A percentile compares a stretch with the other conserved stretches of the same genome.
Conservation (phyloP, 345 rosid species). For the Carallia pectinifolia region DNA sequence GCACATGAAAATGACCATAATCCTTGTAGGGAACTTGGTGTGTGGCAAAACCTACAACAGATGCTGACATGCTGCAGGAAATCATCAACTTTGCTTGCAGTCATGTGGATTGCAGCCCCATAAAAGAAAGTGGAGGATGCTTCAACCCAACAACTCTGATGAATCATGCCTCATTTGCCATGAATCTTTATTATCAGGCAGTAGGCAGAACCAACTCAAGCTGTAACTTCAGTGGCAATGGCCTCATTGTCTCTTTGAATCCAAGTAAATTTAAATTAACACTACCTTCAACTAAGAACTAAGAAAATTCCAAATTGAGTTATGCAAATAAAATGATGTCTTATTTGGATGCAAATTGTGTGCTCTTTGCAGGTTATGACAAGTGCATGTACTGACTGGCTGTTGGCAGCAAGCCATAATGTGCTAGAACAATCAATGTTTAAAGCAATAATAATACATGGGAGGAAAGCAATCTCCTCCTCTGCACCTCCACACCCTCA, state of each 20-base stretch:
- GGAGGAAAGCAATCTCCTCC: too few species aligned
- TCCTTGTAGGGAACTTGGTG: conserved; percentile 21
- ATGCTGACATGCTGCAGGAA: neutral
- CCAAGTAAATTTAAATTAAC: conserved; percentile 19
- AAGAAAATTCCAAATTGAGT: too few species aligned
- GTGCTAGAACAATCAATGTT: too few species aligned
- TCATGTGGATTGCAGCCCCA: conserved; percentile 8
- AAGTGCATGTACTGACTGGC: conserved; percentile 14
- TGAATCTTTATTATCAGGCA: conserved; percentile 27
- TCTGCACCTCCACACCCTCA: too few species aligned
- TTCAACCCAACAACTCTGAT: conserved; percentile 13
- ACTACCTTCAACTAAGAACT: too few species aligned
- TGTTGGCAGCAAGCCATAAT: too few species aligned
- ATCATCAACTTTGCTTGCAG: conserved; percentile 17
- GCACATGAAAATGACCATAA: neutral
- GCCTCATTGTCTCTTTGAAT: conserved; percentile 6
- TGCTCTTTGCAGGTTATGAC: conserved; percentile 18
- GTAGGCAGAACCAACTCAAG: neutral
- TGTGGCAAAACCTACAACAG: conserved; percentile 13
- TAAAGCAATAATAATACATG: too few species aligned
- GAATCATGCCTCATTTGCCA: conserved; percentile 30
- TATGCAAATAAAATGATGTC: too few species aligned
- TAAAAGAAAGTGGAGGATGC: conserved; percentile 20
- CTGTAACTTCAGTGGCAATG: conserved; percentile 19
- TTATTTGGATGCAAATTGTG: neutral